phyloP scores from a whole-genome alignment of 306 rosid genomes.

The Malus asiatica region DNA sequence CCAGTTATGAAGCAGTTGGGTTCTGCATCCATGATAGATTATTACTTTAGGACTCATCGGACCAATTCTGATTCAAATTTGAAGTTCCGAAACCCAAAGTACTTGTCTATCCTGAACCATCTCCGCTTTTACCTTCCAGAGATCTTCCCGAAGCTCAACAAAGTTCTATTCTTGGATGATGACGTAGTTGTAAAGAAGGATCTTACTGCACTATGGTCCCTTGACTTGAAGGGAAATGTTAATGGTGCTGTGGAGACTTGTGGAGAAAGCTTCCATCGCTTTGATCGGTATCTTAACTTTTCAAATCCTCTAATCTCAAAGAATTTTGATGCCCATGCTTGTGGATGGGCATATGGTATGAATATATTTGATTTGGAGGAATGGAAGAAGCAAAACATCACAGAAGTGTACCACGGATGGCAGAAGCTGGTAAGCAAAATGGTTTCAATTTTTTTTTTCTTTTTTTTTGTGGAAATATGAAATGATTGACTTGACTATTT shows the following conservation, averaged over 20 bases:
- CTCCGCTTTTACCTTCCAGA: conserved; percentile 98
- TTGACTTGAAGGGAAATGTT: conserved; percentile 81
- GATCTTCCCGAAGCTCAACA: conserved; percentile 84
- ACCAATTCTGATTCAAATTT: conserved; percentile 75
- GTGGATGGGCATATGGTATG: conserved; percentile 99
- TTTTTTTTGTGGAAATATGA: neutral
- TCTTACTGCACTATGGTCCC: conserved; percentile 75
- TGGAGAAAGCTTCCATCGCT: conserved; percentile 93
- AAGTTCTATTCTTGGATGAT: conserved; percentile 89
- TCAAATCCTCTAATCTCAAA: conserved; percentile 86
- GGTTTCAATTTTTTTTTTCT: neutral
- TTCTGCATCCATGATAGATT: conserved; percentile 81
- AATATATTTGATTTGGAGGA: conserved; percentile 81
- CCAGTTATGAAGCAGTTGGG: conserved; percentile 93
- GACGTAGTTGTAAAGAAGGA: conserved; percentile 94
- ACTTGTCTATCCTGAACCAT: conserved; percentile 91
- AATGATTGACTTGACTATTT: neutral
- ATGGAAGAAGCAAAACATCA: conserved; percentile 95
- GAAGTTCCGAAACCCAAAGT: conserved; percentile 91
- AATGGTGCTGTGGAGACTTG: conserved; percentile 99
- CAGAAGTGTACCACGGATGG: conserved; percentile 88
- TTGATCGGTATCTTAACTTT: conserved; percentile 90
- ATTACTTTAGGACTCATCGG: conserved; percentile 82
- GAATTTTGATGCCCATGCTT: conserved; percentile 84
- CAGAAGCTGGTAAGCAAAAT: conserved; percentile 71